Conservation (phyloP, 2,329 filamentous ascomycete species). For the Colletotrichum theobromicola region DNA sequence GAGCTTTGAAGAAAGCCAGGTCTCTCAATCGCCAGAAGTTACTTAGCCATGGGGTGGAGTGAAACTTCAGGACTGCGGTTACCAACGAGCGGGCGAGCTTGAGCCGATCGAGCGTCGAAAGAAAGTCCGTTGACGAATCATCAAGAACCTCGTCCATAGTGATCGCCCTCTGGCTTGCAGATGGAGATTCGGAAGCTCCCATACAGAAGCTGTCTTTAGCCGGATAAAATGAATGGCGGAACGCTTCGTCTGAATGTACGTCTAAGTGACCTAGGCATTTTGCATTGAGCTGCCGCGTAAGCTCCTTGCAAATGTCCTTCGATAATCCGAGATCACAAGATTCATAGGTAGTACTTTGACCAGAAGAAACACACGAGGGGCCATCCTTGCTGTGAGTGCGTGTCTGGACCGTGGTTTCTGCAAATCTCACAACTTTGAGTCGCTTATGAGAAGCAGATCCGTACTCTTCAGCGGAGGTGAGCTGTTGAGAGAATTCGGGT, state of each 20-base stretch:
- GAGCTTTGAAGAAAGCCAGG: background rate
- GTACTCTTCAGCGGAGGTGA: background rate
- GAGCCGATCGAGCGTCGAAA: background rate
- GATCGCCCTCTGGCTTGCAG: background rate
- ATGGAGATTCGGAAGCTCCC: too few relatives aligned
- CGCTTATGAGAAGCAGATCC: background rate
- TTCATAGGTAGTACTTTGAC: background rate
- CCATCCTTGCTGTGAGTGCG: background rate
- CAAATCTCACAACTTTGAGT: background rate
- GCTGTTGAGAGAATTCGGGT: background rate
- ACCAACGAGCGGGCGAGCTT: background rate
- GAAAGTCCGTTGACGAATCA: background rate
- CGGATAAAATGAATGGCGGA: slow-evolving; percentile 2
- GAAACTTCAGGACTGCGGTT: background rate
- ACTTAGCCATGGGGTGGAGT: slow-evolving; percentile 2
- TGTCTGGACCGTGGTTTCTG: background rate
- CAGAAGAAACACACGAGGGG: background rate
- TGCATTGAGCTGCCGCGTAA: background rate
- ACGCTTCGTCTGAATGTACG: background rate
- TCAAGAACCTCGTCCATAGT: background rate
- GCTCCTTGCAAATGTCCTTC: background rate
- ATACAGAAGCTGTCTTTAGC: background rate
- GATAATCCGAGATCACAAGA: background rate
- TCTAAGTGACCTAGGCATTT: slow-evolving; percentile 5
- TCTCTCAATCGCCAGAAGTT: slow-evolving; percentile 5